These are phyloP conservation scores for Kuraishia cidri DNA, from an alignment of 805 yeast genomes.

Conservation along the genomic window DNA sequence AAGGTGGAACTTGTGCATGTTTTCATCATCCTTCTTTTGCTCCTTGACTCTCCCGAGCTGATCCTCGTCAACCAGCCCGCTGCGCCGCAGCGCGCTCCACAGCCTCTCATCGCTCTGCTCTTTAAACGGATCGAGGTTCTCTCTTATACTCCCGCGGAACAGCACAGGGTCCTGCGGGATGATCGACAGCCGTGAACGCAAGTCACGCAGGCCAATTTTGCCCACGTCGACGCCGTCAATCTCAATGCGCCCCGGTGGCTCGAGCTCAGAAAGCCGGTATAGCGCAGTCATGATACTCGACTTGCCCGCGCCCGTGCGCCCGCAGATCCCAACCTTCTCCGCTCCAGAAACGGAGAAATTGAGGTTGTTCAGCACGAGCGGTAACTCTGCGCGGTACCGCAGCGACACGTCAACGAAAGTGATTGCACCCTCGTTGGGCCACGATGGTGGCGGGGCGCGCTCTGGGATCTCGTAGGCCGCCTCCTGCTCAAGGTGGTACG, in stretches of 20 bases:
- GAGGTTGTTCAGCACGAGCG: conserved; percentile 44
- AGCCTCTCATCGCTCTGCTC: conserved; percentile 37
- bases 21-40: conserved; percentile 28
- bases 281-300: conserved; percentile 59
- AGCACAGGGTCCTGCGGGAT: conserved; percentile 87
- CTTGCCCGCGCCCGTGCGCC: conserved; percentile 87
- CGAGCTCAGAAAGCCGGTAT: conserved; percentile 44
- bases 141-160: conserved; percentile 77
- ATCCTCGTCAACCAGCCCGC: conserved; percentile 39
- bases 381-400: conserved; percentile 53
- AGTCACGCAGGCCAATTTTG: conserved; percentile 38
- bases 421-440: conserved; percentile 45
- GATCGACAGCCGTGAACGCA: conserved; percentile 52
- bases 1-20: conserved; percentile 51
- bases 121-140: conserved; percentile 64
- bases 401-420: conserved; percentile 38
- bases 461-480: conserved; percentile 37
- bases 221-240: conserved; percentile 53
- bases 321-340: conserved; percentile 80
- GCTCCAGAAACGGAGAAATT: conserved; percentile 34
- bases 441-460: conserved; percentile 27
- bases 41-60: conserved; percentile 31
- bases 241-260: conserved; percentile 33
- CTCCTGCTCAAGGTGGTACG: conserved; percentile 55
- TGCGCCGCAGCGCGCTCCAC: conserved; percentile 52